Evolutionary conservation across 192 early-diverging fungal genomes (phyloP), one percentile per base, ranked within the genome.

Genomic region (Pilobolus umbonatus): DNA sequence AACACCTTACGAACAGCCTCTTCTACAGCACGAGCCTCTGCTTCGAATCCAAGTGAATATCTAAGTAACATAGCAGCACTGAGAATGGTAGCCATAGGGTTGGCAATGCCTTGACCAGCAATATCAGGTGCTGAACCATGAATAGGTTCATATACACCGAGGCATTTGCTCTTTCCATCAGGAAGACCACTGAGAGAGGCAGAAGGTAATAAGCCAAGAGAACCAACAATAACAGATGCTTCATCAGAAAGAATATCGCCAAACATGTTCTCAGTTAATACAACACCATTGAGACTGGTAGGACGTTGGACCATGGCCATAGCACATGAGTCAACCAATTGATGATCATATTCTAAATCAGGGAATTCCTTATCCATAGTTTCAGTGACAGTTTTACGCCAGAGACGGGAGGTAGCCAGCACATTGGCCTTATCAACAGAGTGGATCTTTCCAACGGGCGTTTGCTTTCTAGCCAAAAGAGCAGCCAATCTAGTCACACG

Each of bases 371-470:
- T 85, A 40, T 77, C 68, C 29, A 99, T 74, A 10, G 89, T 92
- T 53, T 96, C 89, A 1, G 91, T 92, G 21, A 98, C 96, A 21
- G 88, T 86, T 58, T 85, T 86, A 60, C 95, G 89, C 96, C 96
- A 99, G 52, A 99, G 85, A 70, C 96, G 87, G 17, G 96, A 99
- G 1, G 94, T 90, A 24, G 96, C 96, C 44, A 98, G 79, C 2
- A 99, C 96, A 69, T 99, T 99, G 54, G 95, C 95, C 80, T 99
- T 99, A 83, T 99, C 96, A 55, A 99, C 89, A 22, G 93, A 96
- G 62, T 92, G 95, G 66, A 99, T 92, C 47, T 88, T 84, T 57
- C 83, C 81, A 11, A 87, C 82, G 34, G 96, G 96, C 48, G 76
- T 79, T 21, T 85, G 77, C 64, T 88, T 72, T 42, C 89, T 74